Base-by-base conservation (phyloP, 2,329 filamentous ascomycete species). In the Colletotrichum limetticola region DNA sequence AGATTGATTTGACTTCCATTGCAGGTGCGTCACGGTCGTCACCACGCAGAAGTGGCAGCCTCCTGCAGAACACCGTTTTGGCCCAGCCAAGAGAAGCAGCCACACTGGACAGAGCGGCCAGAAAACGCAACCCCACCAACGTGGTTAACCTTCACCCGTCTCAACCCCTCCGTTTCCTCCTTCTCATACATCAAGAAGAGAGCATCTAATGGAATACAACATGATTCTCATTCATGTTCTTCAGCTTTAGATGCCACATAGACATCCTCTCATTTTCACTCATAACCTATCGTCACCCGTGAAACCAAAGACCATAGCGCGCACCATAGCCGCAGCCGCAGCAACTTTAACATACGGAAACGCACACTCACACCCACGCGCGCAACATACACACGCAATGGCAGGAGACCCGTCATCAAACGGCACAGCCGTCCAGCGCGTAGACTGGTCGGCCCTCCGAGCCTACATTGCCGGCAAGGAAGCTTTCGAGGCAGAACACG, bases 381-480 rank as follows among this genome's bases (percentile, higher is more conserved):
- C 9, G 22, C 5, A 42, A 55, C 22, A 55, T 8, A 26, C 26
- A 37, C 42, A 35, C 46, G 11, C 37, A 24, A 68, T 63, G 58
- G 37, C 58, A 19, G 19, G 19, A 11, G 30, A 16, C 52, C 26
- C 63, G 3, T 62, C 58, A 22, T 16, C 22, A 12, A 52, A n/a
- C 26, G 28, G 19, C 55, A 12, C 60, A 37, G 14, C 49, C 49
- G 57, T 49, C 37, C 67, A 49, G 8, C 35, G 57, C 56, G 67
- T 81, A 19, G 75, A 81, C 19, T 85, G 82, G 79, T 73, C 75
- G n/a, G 78, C 77, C 22, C 75, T 87, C 65, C 82, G 81, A 62
- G 77, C 76, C 19, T 87, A 83, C 83, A 80, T 86, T 66, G 80
- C 82, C 28, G 58, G 79, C 24, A 84, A 87, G 62, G 84, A 85